Conservation (phyloP, 805 yeast species). For the Metschnikowia baotianmanensis region DNA sequence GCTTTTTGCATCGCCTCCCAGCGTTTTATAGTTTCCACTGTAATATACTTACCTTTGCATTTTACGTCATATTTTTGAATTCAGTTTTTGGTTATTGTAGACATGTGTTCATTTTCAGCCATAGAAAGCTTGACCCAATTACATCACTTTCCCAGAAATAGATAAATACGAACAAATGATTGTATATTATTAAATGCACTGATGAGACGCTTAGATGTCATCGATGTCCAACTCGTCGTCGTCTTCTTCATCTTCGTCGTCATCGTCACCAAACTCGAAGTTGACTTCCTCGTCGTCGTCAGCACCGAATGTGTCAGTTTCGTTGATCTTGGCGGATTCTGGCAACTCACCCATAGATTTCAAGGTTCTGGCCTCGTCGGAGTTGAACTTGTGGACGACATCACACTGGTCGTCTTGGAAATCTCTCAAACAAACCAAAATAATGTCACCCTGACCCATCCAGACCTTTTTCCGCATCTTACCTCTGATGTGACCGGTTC, state of each 20-base stretch:
- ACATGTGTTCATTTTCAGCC: background rate
- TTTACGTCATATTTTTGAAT: background rate
- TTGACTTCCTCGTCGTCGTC: conserved; percentile 97
- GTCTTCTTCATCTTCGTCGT: conserved; percentile 72
- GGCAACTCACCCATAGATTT: conserved; percentile 97
- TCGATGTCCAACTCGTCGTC: conserved; percentile 83
- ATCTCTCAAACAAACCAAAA: conserved; percentile 92
- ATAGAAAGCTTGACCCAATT: too few species aligned
- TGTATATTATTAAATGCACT: conserved; percentile 6
- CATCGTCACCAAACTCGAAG: conserved; percentile 96
- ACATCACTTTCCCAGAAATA: too few species aligned
- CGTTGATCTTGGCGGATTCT: conserved; percentile 94
- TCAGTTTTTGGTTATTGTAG: background rate
- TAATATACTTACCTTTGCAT: conserved; percentile 15
- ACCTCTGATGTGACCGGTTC: conserved; percentile 98
- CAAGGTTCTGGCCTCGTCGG: conserved; percentile 97
- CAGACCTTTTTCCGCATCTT: conserved; percentile 99
- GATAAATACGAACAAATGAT: conserved; percentile 2
- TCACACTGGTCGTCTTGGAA: conserved; percentile 99
- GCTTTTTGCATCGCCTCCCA: conserved; percentile 24
- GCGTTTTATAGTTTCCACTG: conserved; percentile 9
- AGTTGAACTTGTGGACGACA: conserved; percentile 92
- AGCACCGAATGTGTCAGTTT: conserved; percentile 94
- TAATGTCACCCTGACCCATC: conserved; percentile 99
- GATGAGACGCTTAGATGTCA: conserved; percentile 59